Conservation (phyloP, 2,329 filamentous ascomycete genomes). For the Trichoderma koningiopsis region DNA sequence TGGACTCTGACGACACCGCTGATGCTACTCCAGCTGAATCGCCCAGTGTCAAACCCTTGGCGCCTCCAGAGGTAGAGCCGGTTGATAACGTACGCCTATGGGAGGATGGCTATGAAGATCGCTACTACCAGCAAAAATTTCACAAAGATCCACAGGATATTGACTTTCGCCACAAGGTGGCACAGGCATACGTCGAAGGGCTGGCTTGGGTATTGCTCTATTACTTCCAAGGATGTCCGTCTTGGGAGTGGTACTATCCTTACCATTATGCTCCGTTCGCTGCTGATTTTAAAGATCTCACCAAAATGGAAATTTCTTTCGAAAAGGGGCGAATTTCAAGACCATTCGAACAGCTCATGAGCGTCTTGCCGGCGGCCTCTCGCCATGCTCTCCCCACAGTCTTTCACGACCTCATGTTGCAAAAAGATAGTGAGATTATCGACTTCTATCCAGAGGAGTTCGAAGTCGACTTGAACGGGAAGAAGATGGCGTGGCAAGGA, state of each 20-base stretch:
- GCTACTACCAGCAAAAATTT: constrained; percentile 98
- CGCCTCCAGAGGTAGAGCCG: constrained; percentile 62
- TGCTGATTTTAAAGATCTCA: constrained; percentile 85
- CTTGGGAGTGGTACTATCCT: constrained; percentile 99
- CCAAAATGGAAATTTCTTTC: constrained; percentile 77
- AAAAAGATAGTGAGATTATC: constrained; percentile 86
- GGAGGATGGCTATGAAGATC: constrained; percentile 93
- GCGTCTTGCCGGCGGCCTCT: constrained; percentile 89
- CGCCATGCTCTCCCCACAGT: constrained; percentile 85
- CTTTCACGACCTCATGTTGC: constrained; percentile 89
- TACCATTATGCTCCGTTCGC: constrained; percentile 99
- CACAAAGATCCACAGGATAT: constrained; percentile 77
- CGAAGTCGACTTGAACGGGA: constrained; percentile 89
- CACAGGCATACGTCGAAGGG: constrained; percentile 88
- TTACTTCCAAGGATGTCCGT: constrained; percentile 97
- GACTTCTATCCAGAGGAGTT: constrained; percentile 98
- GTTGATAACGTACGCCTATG: constrained; percentile 85
- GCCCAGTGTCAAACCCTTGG: constrained; percentile 49
- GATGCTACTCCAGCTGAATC: constrained; percentile 64
- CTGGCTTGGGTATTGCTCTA: constrained; percentile 94
- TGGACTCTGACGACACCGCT: constrained; percentile 63
- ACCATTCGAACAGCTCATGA: constrained; percentile 98
- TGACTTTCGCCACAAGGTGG: constrained; percentile 86
- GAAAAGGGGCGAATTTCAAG: constrained; percentile 81
- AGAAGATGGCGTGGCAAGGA: constrained; percentile 98